phyloP scores from a whole-genome alignment of 1,284 basidiomycete species.

The Bjerkandera adusta region DNA sequence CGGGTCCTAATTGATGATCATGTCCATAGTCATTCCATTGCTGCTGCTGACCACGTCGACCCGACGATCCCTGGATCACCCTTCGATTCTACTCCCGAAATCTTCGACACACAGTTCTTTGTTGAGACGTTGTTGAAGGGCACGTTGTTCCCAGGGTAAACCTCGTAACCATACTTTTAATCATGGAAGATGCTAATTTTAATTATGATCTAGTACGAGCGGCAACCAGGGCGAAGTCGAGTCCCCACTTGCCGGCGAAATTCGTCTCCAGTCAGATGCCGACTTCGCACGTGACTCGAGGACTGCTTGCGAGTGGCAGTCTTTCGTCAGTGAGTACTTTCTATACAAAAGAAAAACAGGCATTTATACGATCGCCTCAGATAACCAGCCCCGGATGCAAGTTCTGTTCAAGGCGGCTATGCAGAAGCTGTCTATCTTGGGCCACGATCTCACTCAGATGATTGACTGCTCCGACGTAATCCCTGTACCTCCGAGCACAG shows the following conservation, averaged over 20 bases:
- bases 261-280: slow-evolving; percentile 31
- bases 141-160: slow-evolving; percentile 20
- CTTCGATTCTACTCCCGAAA: slow-evolving; percentile 29
- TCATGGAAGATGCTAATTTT: no score
- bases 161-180: no score
- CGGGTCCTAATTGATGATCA: no score
- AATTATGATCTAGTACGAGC: no score
- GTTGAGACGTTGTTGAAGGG: slow-evolving; percentile 27
- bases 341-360: not conserved
- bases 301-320: slow-evolving; percentile 28
- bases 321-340: slow-evolving; percentile 18
- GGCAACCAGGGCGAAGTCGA: slow-evolving; percentile 27
- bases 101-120: slow-evolving; percentile 33
- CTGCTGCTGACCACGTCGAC: slow-evolving; percentile 28
- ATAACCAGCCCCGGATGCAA: slow-evolving; percentile 28
- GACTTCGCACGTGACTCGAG: slow-evolving; percentile 26
- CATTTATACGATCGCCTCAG: not conserved
- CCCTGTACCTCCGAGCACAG: slow-evolving; percentile 29
- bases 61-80: slow-evolving; percentile 22
- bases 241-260: slow-evolving; percentile 26
- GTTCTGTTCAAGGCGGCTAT: slow-evolving; percentile 28
- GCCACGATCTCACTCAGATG: slow-evolving; percentile 23
- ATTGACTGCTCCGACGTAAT: slow-evolving; percentile 26
- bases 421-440: slow-evolving; percentile 29
- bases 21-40: slow-evolving; percentile 23